Evolutionary conservation across 2,329 filamentous ascomycete genomes (phyloP), one percentile per base, ranked within the genome.

Genomic region (Berkeleyomyces rouxiae): DNA sequence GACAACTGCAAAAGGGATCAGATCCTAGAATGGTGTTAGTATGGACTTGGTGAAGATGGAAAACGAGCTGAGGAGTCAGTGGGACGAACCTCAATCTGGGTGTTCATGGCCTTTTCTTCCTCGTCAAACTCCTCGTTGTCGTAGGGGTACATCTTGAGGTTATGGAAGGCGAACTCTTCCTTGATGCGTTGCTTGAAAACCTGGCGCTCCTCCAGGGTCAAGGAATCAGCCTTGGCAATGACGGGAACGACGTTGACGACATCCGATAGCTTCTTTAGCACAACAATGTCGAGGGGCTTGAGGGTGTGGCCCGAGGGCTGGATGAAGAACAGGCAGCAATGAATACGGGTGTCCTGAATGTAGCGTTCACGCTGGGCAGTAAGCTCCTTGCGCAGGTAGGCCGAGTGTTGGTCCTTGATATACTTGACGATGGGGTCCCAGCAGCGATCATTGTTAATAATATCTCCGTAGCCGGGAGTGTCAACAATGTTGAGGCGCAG

Each of bases 391-490:
- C 93, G 89, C 70, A 99, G 85, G 79, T 97, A 99, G 71, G 93
- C 92, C 61, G 90, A 96, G 82, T 99, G 93, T 81, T 99, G 93
- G 77, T 99, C 93, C 83, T 99, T 99, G 83, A 99, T 99, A 79
- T 99, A 99, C 82, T 99, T 99, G 82, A 99, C 92, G 74, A 99
- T 99, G 67, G 93, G 93, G 74, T 99, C 93, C 93, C 93, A 99
- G 85, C 93, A 99, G 82, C 93, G 88, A 79, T 99, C 93, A 77
- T 99, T 99, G 84, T 99, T 99, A 77, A 99, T 93, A 73, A 96
- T 84, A 72, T 99, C 93, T 72, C 93, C 93, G 72, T 99, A 99
- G 67, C 93, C 93, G 67, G 93, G 93, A 67, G 93, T 99, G 74
- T 99, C 93, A 71, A 99, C 93, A 72, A 99, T 99, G 83, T 97